A percentile compares a stretch with the other conserved stretches of the same genome.
phyloP scores from a whole-genome alignment of 2,329 filamentous ascomycete species.

The Tolypocladium endophyticum region DNA sequence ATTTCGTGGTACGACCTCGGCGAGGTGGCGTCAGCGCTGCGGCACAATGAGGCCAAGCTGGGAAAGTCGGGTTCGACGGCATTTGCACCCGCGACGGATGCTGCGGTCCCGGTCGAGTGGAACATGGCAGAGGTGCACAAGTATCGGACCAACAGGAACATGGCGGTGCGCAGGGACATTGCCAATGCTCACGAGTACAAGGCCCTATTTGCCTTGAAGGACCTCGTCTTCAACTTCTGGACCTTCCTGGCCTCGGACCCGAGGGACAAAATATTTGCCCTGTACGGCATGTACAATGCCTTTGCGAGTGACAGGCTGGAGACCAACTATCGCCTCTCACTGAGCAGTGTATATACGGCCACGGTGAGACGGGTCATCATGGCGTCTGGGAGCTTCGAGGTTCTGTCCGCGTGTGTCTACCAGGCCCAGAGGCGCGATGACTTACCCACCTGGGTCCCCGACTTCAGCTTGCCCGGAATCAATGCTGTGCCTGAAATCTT shows the following conservation, averaged over 20 bases:
- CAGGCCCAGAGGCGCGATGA: neutral
- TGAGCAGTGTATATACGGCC: slow-evolving; percentile 9
- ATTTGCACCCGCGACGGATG: slow-evolving; percentile 9
- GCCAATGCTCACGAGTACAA: slow-evolving; percentile 2
- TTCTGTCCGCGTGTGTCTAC: slow-evolving; percentile 8
- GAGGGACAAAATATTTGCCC: slow-evolving; percentile 14
- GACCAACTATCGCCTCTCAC: slow-evolving; percentile 11
- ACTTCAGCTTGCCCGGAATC: slow-evolving; percentile 10
- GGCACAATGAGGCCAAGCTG: slow-evolving; percentile 7
- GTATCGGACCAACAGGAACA: slow-evolving; percentile 7
- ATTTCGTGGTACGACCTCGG: slow-evolving; percentile 10
- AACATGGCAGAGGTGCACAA: slow-evolving; percentile 15
- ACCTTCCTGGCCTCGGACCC: slow-evolving; percentile 13
- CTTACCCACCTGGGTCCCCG: slow-evolving; percentile 13
- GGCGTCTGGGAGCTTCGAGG: slow-evolving; percentile 6
- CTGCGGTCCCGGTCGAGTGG: slow-evolving; percentile 12
- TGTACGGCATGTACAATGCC: slow-evolving; percentile 12
- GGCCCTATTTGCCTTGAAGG: slow-evolving; percentile 6
- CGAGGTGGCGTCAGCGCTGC: slow-evolving; percentile 8
- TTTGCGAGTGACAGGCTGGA: slow-evolving; percentile 6
- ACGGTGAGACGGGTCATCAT: slow-evolving; percentile 11
- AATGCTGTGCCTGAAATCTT: slow-evolving; percentile 10
- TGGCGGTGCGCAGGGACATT: neutral
- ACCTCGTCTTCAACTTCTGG: slow-evolving; percentile 11
- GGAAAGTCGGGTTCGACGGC: slow-evolving; percentile 5